A percentile compares a stretch with the other conserved stretches of the same genome.
phyloP scores from a whole-genome alignment of 2,329 filamentous ascomycete species.

The Fusarium decemcellulare region DNA sequence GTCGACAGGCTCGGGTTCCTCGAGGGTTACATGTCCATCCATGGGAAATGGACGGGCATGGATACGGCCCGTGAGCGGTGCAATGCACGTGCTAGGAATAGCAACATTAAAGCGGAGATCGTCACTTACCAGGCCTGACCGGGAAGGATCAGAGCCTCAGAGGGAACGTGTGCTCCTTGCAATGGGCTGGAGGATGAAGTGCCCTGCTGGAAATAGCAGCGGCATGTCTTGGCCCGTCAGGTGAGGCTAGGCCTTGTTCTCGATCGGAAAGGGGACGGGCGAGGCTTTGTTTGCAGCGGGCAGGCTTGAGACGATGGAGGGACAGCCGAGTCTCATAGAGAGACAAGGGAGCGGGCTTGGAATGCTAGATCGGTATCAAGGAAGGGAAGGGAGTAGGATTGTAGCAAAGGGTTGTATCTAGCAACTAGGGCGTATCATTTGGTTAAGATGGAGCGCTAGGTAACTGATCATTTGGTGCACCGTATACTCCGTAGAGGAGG shows the following conservation, averaged over 20 bases:
- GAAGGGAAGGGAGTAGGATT: background rate
- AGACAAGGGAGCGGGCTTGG: background rate
- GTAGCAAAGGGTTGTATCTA: background rate
- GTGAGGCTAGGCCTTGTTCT: conserved; percentile 4
- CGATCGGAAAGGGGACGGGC: background rate
- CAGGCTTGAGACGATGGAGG: conserved; percentile 18
- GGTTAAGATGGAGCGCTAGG: background rate
- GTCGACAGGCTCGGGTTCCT: background rate
- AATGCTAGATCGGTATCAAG: conserved; percentile 7
- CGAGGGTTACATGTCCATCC: conserved; percentile 10
- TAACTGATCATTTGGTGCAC: conserved; percentile 5
- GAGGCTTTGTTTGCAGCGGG: conserved; percentile 12
- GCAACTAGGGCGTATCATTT: conserved; percentile 2
- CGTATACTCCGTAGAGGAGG: background rate
- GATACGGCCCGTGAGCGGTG: conserved; percentile 1
- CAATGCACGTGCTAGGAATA: conserved; percentile 25
- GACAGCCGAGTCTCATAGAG: background rate
- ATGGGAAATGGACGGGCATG: background rate
- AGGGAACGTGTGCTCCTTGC: conserved; percentile 4
- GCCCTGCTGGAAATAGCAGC: conserved; percentile 6
- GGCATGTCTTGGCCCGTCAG: background rate
- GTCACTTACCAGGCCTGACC: conserved; percentile 1
- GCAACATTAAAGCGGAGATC: conserved; percentile 22
- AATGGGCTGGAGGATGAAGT: conserved; percentile 1
- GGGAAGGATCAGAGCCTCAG: conserved; percentile 16